phyloP scores from a whole-genome alignment of 768 basidiomycete genomes.

The Pisolithus orientalis region DNA sequence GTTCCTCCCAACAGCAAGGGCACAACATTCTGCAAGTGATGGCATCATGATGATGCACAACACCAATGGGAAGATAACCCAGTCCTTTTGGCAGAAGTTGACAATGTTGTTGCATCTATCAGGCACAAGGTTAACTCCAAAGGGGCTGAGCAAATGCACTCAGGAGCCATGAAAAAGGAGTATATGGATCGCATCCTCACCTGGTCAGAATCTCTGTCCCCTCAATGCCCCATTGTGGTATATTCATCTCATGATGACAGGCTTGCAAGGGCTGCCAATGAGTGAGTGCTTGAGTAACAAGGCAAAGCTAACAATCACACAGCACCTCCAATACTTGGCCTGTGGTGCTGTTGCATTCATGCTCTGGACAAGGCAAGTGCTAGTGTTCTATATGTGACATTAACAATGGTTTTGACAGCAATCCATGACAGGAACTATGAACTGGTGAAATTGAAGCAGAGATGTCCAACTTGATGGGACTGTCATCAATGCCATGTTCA shows the following conservation, averaged over 20 bases:
- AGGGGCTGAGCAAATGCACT: too few species aligned
- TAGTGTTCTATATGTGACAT: too few species aligned
- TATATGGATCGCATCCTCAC: not conserved
- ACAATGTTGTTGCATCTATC: conserved; percentile 18
- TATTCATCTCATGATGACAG: not conserved
- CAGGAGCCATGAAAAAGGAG: too few species aligned
- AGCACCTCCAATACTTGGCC: not conserved
- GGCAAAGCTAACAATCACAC: not conserved
- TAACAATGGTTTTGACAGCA: too few species aligned
- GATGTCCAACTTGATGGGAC: too few species aligned
- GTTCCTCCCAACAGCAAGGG: conserved; percentile 8
- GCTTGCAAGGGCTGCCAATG: not conserved
- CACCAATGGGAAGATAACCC: conserved; percentile 24
- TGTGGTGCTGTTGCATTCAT: not conserved
- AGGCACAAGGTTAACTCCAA: conserved; percentile 17
- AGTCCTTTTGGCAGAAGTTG: conserved; percentile 17
- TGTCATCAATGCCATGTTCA: too few species aligned
- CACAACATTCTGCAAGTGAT: conserved; percentile 21
- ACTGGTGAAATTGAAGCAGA: too few species aligned
- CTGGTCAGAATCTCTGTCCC: not conserved
- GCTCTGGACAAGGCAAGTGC: not conserved
- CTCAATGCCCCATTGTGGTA: not conserved
- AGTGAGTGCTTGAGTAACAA: not conserved
- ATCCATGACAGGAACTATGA: too few species aligned
- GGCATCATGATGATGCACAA: conserved; percentile 17